phyloP scores from a whole-genome alignment of 495 filamentous ascomycete species.

The Xylaria palmicola region DNA sequence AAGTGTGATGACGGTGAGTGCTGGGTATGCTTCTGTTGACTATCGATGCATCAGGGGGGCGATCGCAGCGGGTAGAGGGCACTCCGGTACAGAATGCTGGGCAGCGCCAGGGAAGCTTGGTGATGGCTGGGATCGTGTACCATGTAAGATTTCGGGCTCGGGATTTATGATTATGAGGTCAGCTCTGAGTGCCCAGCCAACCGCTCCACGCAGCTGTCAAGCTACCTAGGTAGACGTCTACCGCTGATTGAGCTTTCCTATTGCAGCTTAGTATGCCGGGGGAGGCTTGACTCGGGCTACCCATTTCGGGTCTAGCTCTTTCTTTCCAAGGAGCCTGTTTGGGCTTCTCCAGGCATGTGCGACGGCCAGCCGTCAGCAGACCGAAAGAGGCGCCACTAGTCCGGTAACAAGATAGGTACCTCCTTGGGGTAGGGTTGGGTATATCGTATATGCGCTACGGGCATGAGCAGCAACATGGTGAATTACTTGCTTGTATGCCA shows the following conservation, averaged over 20 bases:
- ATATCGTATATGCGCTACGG: too few relatives aligned
- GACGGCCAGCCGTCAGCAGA: background rate
- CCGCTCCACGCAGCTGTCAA: conserved; percentile 10
- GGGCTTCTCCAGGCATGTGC: too few relatives aligned
- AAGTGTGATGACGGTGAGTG: background rate
- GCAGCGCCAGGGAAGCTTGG: background rate
- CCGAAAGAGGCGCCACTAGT: background rate
- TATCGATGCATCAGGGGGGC: conserved; percentile 8
- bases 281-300: background rate
- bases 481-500: too few relatives aligned
- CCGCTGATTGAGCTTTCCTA: background rate
- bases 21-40: background rate
- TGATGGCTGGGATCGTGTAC: conserved; percentile 1
- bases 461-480: too few relatives aligned
- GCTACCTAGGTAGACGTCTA: background rate
- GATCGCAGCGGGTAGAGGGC: background rate
- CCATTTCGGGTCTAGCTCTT: background rate
- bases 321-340: background rate
- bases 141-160: conserved; percentile 6
- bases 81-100: background rate
- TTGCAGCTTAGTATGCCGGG: background rate
- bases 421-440: too few relatives aligned
- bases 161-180: conserved; percentile 12
- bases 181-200: conserved; percentile 12
- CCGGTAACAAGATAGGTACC: too few relatives aligned